These are phyloP conservation scores for Neurospora sp. DNA, from an alignment of 2,329 filamentous ascomycete species.

Conservation along the genomic window DNA sequence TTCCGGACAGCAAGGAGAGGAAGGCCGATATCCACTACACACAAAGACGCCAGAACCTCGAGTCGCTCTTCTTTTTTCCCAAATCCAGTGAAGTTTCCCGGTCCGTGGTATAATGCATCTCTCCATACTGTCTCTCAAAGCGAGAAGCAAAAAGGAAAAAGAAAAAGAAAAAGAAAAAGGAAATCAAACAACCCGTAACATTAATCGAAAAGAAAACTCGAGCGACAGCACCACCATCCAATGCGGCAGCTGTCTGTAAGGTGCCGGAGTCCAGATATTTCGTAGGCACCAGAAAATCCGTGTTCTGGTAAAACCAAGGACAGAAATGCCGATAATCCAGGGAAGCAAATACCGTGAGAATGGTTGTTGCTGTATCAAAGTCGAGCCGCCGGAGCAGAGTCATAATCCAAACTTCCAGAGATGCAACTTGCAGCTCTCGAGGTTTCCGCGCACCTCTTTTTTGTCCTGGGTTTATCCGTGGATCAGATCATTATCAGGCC, in stretches of 20 bases:
- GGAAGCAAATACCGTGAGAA: background rate
- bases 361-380: conserved; percentile 1
- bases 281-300: background rate
- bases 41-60: conserved; percentile 8
- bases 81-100: conserved; percentile 17
- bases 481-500: conserved; percentile 12
- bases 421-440: conserved; percentile 18
- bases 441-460: conserved; percentile 9
- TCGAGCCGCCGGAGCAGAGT: conserved; percentile 5
- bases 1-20: conserved; percentile 31
- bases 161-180: conserved; percentile 18
- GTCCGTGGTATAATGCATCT: conserved; percentile 17
- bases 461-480: conserved; percentile 13
- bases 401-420: conserved; percentile 12
- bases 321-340: conserved; percentile 4
- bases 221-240: conserved; percentile 3
- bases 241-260: conserved; percentile 5
- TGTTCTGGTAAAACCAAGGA: conserved; percentile 2
- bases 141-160: conserved; percentile 18
- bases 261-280: conserved; percentile 3
- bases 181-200: conserved; percentile 2
- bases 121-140: conserved; percentile 7
- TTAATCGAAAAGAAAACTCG: conserved; percentile 8
- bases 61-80: conserved; percentile 20
- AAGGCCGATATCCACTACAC: conserved; percentile 21